Evolutionary conservation across 169 alveolate species (phyloP), one percentile per base, ranked within the genome.

Genomic region (Eimeria praecox): DNA sequence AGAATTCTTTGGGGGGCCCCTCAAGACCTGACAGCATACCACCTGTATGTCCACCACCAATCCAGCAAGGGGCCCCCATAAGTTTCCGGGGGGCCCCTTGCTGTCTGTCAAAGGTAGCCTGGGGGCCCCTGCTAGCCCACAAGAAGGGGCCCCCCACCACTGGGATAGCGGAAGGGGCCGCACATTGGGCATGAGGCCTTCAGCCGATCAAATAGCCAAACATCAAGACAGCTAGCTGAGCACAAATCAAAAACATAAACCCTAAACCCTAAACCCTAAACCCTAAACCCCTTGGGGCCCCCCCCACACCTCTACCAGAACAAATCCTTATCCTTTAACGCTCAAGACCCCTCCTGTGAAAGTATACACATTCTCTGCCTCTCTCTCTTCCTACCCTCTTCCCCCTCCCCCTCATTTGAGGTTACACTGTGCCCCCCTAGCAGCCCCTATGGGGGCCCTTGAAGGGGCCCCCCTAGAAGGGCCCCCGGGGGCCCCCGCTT

Each of bases 101-200:
- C 42, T 22, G 75, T 64, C 38, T 6, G 38, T 64, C 75, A 27
- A 18, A 40, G 35, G 0, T 40, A 16, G 56, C 85, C 46, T 0
- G 85, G 52, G 52, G 52, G 54, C 56, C 56, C 56, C 56, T 35
- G 14, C 38, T 24, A 73, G 85, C 56, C 54, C 33, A 38, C 46
- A 10, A 38, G 85, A n/a, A 42, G 85, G 33, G 78, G 40, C 78
- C 92, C 92, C 54, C 42, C 77, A 30, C 92, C 92, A 52, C 92
- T 85, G 54, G 92, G 92, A 54, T 85, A 85, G 78, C 92, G 92
- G 24, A 85, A 56, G 52, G 71, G 92, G 40, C 92, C 92, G 33
- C 92, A 85, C 92, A 85, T 85, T 85, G 92, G 92, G 75, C 92
- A 85, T n/a, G 92, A 85, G 46, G 92, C 92, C 77, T 85, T 85